Percentiles rank a stretch among this genome's conserved stretches.
These are phyloP conservation scores for Monascus ruber DNA, from an alignment of 2,329 filamentous ascomycete genomes.

Conservation along the genomic window DNA sequence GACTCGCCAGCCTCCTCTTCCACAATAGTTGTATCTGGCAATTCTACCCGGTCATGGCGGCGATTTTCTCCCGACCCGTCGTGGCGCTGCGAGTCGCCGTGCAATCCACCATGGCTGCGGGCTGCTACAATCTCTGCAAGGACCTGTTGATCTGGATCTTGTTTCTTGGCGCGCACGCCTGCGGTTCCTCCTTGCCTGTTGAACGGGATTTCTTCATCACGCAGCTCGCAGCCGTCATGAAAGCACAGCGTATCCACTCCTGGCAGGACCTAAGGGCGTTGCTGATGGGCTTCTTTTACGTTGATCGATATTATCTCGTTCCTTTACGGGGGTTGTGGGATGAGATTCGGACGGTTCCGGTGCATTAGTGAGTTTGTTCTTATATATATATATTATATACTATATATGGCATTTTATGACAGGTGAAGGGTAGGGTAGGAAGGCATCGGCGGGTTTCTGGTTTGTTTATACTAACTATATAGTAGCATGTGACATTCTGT, in stretches of 20 bases:
- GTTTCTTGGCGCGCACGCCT: slow-evolving; percentile 20
- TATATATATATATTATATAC: too few relatives aligned
- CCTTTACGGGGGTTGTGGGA: slow-evolving; percentile 22
- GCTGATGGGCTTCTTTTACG: slow-evolving; percentile 24
- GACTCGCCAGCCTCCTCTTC: slow-evolving; percentile 27
- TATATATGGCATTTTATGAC: too few relatives aligned
- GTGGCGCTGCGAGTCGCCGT: slow-evolving; percentile 21
- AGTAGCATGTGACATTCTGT: too few relatives aligned
- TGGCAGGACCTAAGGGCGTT: slow-evolving; percentile 24
- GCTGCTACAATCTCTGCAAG: slow-evolving; percentile 19
- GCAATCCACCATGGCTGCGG: slow-evolving; percentile 19
- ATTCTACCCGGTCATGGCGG: slow-evolving; percentile 25
- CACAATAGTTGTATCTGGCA: slow-evolving; percentile 30
- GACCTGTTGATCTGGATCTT: slow-evolving; percentile 27
- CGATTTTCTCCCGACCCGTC: slow-evolving; percentile 24
- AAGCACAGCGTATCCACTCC: slow-evolving; percentile 15
- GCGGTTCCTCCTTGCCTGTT: slow-evolving; percentile 14
- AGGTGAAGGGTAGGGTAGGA: too few relatives aligned
- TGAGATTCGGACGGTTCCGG: slow-evolving; percentile 14
- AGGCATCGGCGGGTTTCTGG: too few relatives aligned
- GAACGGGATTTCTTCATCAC: slow-evolving; percentile 22
- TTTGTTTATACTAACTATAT: too few relatives aligned
- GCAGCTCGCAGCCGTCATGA: slow-evolving; percentile 17
- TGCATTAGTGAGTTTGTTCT: slow-evolving; percentile 3
- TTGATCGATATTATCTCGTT: slow-evolving; percentile 21